Percentiles rank a stretch among this genome's conserved stretches.
phyloP scores from a whole-genome alignment of 257 asterid species.

The Cinchona pubescens region DNA sequence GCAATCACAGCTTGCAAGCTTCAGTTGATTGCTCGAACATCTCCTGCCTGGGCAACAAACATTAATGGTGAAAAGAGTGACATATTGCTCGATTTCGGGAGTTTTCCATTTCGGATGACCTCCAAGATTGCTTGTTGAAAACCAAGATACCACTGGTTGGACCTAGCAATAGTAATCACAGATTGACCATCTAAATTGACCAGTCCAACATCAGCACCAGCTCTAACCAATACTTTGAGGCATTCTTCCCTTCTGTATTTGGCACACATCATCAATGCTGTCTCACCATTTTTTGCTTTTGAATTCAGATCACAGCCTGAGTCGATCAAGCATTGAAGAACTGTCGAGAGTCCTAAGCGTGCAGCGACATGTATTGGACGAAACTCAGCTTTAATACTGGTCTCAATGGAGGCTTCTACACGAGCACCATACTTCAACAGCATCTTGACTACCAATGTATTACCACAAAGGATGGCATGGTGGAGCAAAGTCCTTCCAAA shows the following conservation, averaged over 20 bases:
- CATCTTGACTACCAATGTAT: slow-evolving; percentile 43
- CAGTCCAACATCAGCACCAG: slow-evolving; percentile 73
- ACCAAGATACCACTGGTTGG: slow-evolving; percentile 42
- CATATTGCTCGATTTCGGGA: slow-evolving; percentile 48
- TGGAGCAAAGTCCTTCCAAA: slow-evolving; percentile 65
- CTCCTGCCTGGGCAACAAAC: slow-evolving; percentile 68
- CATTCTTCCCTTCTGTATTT: slow-evolving; percentile 54
- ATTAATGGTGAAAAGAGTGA: slow-evolving; percentile 52
- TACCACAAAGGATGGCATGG: slow-evolving; percentile 72
- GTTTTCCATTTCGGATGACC: slow-evolving; percentile 44
- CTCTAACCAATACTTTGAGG: slow-evolving; percentile 52
- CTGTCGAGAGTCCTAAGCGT: slow-evolving; percentile 49
- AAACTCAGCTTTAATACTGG: slow-evolving; percentile 44
- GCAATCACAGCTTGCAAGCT: slow-evolving; percentile 50
- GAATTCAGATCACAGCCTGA: slow-evolving; percentile 61
- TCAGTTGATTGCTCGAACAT: slow-evolving; percentile 46
- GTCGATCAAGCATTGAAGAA: slow-evolving; percentile 53
- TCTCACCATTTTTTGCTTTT: slow-evolving; percentile 50
- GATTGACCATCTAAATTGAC: slow-evolving; percentile 52
- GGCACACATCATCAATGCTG: slow-evolving; percentile 55
- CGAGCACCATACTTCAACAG: slow-evolving; percentile 51
- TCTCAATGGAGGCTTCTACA: slow-evolving; percentile 47
- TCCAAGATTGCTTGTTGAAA: slow-evolving; percentile 55
- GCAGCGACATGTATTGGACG: slow-evolving; percentile 69
- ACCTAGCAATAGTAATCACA: slow-evolving; percentile 40